These are phyloP conservation scores for Grosmannia huntii DNA, from an alignment of 2,329 filamentous ascomycete genomes.

Conservation along the genomic window DNA sequence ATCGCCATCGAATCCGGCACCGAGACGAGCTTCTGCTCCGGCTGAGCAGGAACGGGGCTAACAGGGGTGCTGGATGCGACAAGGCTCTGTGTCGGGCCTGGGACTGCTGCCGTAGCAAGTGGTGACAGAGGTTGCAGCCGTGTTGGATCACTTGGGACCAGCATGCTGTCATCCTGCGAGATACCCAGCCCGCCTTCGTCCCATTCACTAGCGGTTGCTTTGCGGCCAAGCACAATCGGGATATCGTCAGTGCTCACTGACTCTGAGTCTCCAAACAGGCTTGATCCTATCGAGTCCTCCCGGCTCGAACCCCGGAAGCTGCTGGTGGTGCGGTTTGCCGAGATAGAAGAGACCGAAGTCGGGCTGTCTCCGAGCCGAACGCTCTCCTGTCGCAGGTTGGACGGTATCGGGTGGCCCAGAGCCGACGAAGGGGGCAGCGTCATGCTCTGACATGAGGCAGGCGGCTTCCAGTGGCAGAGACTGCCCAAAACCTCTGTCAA, in stretches of 20 bases:
- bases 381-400: slow-evolving; percentile 52
- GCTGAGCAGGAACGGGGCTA: not conserved
- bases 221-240: slow-evolving; percentile 59
- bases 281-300: slow-evolving; percentile 80
- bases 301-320: slow-evolving; percentile 70
- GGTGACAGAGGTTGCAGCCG: slow-evolving; percentile 1
- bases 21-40: slow-evolving; percentile 34
- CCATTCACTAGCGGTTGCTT: slow-evolving; percentile 60
- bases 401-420: slow-evolving; percentile 46
- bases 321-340: slow-evolving; percentile 55
- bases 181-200: slow-evolving; percentile 70
- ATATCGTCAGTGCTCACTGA: slow-evolving; percentile 67
- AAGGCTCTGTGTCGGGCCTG: not conserved
- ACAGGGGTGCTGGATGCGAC: not conserved
- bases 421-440: slow-evolving; percentile 30
- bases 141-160: slow-evolving; percentile 18
- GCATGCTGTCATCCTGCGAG: slow-evolving; percentile 42
- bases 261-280: slow-evolving; percentile 77
- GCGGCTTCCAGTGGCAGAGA: slow-evolving; percentile 87
- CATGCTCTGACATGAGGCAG: slow-evolving; percentile 33
- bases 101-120: not conserved
- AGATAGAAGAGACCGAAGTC: slow-evolving; percentile 62
- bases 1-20: slow-evolving; percentile 48
- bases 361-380: slow-evolving; percentile 65
- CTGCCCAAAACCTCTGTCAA: slow-evolving; percentile 76